Percentiles rank a stretch among this genome's conserved stretches.
Conservation (phyloP, 2,329 filamentous ascomycete genomes). For the Penicillium janthinellum region DNA sequence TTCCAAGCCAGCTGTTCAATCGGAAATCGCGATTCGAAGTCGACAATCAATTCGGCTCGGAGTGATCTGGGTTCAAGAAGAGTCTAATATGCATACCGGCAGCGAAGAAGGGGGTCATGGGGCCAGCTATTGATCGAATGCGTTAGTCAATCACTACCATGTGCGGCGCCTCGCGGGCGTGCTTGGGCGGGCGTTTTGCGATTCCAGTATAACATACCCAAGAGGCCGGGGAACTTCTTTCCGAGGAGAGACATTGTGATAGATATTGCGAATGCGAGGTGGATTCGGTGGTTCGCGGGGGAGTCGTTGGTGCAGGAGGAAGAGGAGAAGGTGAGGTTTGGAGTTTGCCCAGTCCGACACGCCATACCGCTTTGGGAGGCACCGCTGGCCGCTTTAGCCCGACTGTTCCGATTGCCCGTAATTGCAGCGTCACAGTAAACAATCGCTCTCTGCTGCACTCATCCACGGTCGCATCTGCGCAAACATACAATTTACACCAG, state of each 20-base stretch:
- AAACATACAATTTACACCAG: not conserved
- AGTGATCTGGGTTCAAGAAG: not conserved
- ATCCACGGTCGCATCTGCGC: not conserved
- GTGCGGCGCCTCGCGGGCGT: not conserved
- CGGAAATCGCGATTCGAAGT: not conserved
- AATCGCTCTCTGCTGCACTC: constrained; percentile 11
- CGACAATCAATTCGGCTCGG: not conserved
- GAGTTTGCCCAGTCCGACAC: constrained; percentile 40
- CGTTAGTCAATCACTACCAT: constrained; percentile 33
- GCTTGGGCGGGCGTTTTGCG: constrained; percentile 1
- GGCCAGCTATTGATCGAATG: constrained; percentile 65
- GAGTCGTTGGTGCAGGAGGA: constrained; percentile 35
- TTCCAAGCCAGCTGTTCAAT: constrained; percentile 7
- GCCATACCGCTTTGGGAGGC: constrained; percentile 29
- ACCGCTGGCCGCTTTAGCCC: constrained; percentile 35
- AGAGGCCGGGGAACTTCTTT: constrained; percentile 79
- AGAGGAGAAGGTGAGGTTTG: constrained; percentile 39
- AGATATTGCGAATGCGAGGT: constrained; percentile 35
- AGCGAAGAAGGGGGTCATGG: constrained; percentile 89
- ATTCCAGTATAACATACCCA: constrained; percentile 62
- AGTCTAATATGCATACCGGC: constrained; percentile 69
- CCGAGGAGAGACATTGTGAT: constrained; percentile 75
- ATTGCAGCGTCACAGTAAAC: constrained; percentile 22
- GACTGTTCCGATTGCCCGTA: constrained; percentile 20
- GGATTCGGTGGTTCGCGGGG: constrained; percentile 30